Conservation (phyloP, 2,329 filamentous ascomycete species). For the Colletotrichum kahawae region DNA sequence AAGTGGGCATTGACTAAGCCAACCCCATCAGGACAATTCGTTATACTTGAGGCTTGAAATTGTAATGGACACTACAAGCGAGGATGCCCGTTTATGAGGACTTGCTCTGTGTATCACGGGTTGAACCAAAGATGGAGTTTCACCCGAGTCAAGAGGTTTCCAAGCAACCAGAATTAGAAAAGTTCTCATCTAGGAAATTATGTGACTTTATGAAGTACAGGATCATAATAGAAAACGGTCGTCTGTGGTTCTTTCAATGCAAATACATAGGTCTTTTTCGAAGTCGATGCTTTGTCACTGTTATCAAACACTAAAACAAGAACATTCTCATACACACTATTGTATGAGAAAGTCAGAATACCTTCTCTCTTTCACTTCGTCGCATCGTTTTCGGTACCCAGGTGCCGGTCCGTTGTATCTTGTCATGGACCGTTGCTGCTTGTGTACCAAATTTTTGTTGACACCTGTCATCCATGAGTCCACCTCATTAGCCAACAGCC, state of each 20-base stretch:
- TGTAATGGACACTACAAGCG: neutral
- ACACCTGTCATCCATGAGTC: conserved; percentile 63
- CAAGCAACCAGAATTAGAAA: neutral
- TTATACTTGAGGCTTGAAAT: neutral
- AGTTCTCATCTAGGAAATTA: neutral
- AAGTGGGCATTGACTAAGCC: conserved; percentile 43
- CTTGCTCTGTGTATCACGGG: neutral
- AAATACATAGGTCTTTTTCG: too few relatives aligned
- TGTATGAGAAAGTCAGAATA: neutral
- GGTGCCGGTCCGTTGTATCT: conserved; percentile 51
- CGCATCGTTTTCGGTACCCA: conserved; percentile 44
- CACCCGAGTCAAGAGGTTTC: neutral
- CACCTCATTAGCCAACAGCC: conserved; percentile 49
- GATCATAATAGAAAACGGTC: too few relatives aligned
- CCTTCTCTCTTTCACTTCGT: conserved; percentile 32
- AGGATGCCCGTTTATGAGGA: neutral
- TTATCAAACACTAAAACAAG: too few relatives aligned
- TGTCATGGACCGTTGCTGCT: conserved; percentile 50
- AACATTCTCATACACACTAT: neutral
- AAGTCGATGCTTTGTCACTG: too few relatives aligned
- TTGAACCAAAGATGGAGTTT: neutral
- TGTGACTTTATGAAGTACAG: neutral
- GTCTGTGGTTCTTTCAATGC: too few relatives aligned
- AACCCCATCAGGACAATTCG: conserved; percentile 29
- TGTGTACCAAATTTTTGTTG: conserved; percentile 53